Conservation (phyloP, 257 asterid species). For the Verbascum thapsus region DNA sequence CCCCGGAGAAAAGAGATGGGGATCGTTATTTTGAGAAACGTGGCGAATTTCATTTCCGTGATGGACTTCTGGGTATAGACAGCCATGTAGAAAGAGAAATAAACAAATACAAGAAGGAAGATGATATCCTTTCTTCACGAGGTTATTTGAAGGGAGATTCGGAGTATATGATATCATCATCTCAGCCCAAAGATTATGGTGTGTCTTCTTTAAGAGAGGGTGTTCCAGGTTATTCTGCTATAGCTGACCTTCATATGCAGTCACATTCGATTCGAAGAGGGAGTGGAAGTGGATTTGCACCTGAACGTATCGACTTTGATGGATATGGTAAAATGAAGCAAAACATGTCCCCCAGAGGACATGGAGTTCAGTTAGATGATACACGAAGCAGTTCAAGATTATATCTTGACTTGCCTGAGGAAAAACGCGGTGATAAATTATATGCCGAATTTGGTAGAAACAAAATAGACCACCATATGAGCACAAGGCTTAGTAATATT, state of each 20-base stretch:
- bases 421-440: slow-evolving; percentile 34
- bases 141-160: slow-evolving; percentile 36
- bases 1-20: slow-evolving; percentile 39
- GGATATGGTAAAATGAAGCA: slow-evolving; percentile 37
- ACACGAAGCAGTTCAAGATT: slow-evolving; percentile 40
- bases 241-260: slow-evolving; percentile 33
- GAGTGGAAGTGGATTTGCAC: slow-evolving; percentile 31
- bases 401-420: slow-evolving; percentile 41
- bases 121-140: slow-evolving; percentile 31
- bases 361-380: slow-evolving; percentile 41
- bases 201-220: slow-evolving; percentile 35
- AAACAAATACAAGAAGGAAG: slow-evolving; percentile 34
- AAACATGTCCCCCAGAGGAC: slow-evolving; percentile 36
- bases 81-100: slow-evolving; percentile 33
- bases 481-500: slow-evolving; percentile 33
- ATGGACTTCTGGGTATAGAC: slow-evolving; percentile 31
- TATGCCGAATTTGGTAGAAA: slow-evolving; percentile 37
- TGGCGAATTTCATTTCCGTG: slow-evolving; percentile 34
- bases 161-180: slow-evolving; percentile 37
- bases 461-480: slow-evolving; percentile 22
- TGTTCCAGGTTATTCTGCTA: slow-evolving; percentile 30
- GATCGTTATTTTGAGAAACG: slow-evolving; percentile 34
- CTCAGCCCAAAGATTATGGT: slow-evolving; percentile 39
- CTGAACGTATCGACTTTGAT: slow-evolving; percentile 38
- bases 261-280: slow-evolving; percentile 32